Evolutionary conservation across 805 yeast species (phyloP), one percentile per base, ranked within the genome.

Genomic region (Torulaspora quercuum): DNA sequence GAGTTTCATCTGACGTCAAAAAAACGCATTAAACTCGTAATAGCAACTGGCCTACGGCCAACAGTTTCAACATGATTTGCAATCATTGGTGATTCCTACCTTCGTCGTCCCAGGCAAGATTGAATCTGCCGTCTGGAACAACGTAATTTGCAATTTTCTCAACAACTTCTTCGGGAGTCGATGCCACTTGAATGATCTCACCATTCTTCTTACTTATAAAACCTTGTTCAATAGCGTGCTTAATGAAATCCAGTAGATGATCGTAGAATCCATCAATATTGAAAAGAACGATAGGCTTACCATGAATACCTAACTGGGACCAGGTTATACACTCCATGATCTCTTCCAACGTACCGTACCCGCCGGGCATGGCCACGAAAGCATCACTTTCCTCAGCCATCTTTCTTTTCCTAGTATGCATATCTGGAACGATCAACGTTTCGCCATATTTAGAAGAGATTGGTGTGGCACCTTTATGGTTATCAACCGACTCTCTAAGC

Each of bases 351-450:
- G 95, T 86, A 33, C 95, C 95, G 57, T 78, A 86, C 2, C 95
- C 95, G 45, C 95, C 95, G 9, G 95, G 95, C 65, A 87, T 70
- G 0, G 95, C 95, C 29, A 87, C 75, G 61, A 87, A 87, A 0
- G 90, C 94, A 48, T 78, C 78, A n/a, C 90, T 80, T 59, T 82
- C 89, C 53, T 75, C 72, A 18, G 88, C 94, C 95, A 87, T 87
- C 68, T 82, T 51, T 57, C 79, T 72, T 68, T 87, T 87, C 57
- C 95, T 73, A 3, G 92, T 81, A 63, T 87, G 95, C 95, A 87
- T 87, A 55, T 85, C 95, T 35, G 75, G 70, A 2, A 87, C 95
- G 49, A 87, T 70, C 0, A 88, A 81, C 10, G 95, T 82, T 50
- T 75, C 73, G 22, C 95, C 95, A 55, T 82, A 85, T 25, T 63